A percentile compares a stretch with the other conserved stretches of the same genome.
Evolutionary conservation across 805 yeast species (phyloP).

Genomic region (Cyberlindnera xylosilytica): DNA sequence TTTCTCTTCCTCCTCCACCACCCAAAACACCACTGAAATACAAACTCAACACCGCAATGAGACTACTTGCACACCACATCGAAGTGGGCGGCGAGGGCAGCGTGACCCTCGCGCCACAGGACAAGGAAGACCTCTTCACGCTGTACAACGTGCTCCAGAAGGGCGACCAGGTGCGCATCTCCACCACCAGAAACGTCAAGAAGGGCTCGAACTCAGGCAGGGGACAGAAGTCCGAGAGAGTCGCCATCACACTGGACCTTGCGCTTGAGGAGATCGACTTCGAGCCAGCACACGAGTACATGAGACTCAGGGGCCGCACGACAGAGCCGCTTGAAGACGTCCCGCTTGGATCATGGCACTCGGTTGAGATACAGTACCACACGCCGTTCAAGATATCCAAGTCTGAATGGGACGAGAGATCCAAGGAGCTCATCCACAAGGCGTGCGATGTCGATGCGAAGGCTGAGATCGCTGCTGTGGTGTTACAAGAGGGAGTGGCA

Average conservation of each 20-base stretch:
- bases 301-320: slow-evolving; percentile 80
- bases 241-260: slow-evolving; percentile 58
- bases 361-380: slow-evolving; percentile 74
- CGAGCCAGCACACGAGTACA: slow-evolving; percentile 68
- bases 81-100: slow-evolving; percentile 63
- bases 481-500: slow-evolving; percentile 91
- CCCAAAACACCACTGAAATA: background rate
- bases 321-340: slow-evolving; percentile 65
- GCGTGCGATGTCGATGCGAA: slow-evolving; percentile 72
- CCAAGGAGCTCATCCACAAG: slow-evolving; percentile 59
- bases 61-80: slow-evolving; percentile 45
- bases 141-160: slow-evolving; percentile 74
- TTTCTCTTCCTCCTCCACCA: background rate
- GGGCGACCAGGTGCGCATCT: slow-evolving; percentile 70
- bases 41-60: slow-evolving; percentile 46
- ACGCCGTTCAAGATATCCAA: slow-evolving; percentile 68
- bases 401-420: slow-evolving; percentile 75
- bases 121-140: slow-evolving; percentile 89
- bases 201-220: slow-evolving; percentile 22
- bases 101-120: slow-evolving; percentile 73
- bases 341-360: slow-evolving; percentile 82
- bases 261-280: slow-evolving; percentile 70
- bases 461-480: slow-evolving; percentile 93
- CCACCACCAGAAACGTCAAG: slow-evolving; percentile 64
- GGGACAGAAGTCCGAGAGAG: slow-evolving; percentile 42